Evolutionary conservation across 2,329 filamentous ascomycete genomes (phyloP).

Genomic region (Lachnellula hyalina): DNA sequence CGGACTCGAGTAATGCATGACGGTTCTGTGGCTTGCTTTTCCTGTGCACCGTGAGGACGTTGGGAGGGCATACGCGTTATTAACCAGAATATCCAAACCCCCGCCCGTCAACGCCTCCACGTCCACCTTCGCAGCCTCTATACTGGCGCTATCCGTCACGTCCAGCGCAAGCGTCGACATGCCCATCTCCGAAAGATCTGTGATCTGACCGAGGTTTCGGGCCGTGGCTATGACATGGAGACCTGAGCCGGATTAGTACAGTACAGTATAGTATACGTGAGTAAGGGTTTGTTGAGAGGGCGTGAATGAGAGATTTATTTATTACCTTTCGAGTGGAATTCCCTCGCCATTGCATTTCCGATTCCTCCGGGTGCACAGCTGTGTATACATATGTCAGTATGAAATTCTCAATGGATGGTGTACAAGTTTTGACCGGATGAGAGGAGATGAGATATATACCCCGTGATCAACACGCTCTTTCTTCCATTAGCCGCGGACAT

Average conservation of each 20-base stretch:
- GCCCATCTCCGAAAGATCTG: conserved; percentile 24
- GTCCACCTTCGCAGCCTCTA: conserved; percentile 17
- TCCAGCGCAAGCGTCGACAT: conserved; percentile 38
- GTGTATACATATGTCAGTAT: not conserved
- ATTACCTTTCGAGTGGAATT: conserved; percentile 34
- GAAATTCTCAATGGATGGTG: not conserved
- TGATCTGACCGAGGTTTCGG: conserved; percentile 32
- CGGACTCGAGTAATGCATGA: not conserved
- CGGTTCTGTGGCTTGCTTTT: not conserved
- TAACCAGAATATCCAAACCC: conserved; percentile 80
- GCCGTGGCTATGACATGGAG: conserved; percentile 39
- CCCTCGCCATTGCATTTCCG: conserved; percentile 36
- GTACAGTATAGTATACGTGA: not conserved
- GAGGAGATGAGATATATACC: conserved; percentile 6
- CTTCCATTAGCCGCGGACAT: conserved; percentile 1
- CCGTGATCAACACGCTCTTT: conserved; percentile 18
- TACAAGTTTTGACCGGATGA: not conserved
- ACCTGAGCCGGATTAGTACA: conserved; percentile 16
- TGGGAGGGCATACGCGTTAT: conserved; percentile 60
- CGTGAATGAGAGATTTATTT: not conserved
- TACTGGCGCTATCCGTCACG: conserved; percentile 30
- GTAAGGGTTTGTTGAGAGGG: not conserved
- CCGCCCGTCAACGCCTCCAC: conserved; percentile 52
- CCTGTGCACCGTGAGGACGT: not conserved
- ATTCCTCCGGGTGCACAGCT: conserved; percentile 33